Evolutionary conservation across 1,284 basidiomycete species (phyloP), one percentile per base, ranked within the genome.

Genomic region (Irpex sp.): DNA sequence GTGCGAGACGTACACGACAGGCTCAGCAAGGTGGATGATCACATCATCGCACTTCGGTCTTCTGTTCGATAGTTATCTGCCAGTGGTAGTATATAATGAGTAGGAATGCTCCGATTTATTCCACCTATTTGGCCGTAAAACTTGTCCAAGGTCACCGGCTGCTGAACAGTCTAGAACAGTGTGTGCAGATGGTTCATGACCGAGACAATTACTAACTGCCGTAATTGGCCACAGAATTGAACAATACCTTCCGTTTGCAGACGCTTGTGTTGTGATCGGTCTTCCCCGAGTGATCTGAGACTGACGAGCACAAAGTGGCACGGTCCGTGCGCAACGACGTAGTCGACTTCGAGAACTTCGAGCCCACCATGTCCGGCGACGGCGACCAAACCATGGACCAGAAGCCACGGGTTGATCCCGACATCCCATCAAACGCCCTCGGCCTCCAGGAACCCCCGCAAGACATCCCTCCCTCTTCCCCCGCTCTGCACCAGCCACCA

Each of bases 321-420:
- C 26, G 54, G 54, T 56, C 54, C 54, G 54, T 56, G 54, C 34
- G 54, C 34, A 56, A 4, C 54, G 54, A 34, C 21, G 54, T 56
- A 31, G 49, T 19, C 49, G 49, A 34, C 48, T 60, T 26, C 54
- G 40, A 44, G 40, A 44, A 44, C 40, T 44, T 44, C 15, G 40
- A 44, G 26, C 62, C 48, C 58, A 59, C 44, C 62, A 64, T 64
- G 62, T 55, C 59, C 36, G 62, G 58, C 62, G 59, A 58, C 47
- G 59, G 55, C 59, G 62, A 60, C 26, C 56, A 48, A 26, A 3
- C 11, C 52, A 40, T 26, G 51, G 58, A 34, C 17, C 57, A 57
- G 58, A n/a, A 49, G 31, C 17, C 31, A 17, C 48, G 17, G 37
- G 11, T 31, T 44, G 40, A 57, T 21, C 38, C 36, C 6, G 13